Conservation (phyloP, 352 stramenopile species). For the Phytophthora sp. region DNA sequence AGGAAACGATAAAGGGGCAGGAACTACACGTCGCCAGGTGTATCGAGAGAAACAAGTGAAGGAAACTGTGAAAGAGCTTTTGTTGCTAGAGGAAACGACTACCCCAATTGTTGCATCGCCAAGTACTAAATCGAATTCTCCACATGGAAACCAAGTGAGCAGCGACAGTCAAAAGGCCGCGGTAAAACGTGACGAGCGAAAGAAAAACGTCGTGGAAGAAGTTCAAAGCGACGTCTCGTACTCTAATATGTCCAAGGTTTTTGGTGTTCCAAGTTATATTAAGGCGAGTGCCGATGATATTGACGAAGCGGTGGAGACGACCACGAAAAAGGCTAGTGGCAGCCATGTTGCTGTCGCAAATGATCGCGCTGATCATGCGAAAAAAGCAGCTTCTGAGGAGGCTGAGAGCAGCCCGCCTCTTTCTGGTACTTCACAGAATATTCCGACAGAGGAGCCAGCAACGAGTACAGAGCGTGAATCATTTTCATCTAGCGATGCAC, state of each 20-base stretch:
- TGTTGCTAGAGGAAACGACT: background rate
- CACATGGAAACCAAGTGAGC: conserved; percentile 12
- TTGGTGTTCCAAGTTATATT: background rate
- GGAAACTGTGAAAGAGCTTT: conserved; percentile 22
- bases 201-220: background rate
- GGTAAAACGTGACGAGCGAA: background rate
- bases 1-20: conserved; percentile 31
- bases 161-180: conserved; percentile 10
- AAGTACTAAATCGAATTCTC: conserved; percentile 8
- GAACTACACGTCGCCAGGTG: conserved; percentile 47
- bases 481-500: conserved; percentile 19
- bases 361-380: background rate
- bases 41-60: conserved; percentile 68
- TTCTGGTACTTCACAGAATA: background rate
- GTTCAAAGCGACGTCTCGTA: background rate
- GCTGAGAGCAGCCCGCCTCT: background rate
- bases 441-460: background rate
- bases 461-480: conserved; percentile 21
- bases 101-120: background rate
- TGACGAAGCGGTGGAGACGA: background rate
- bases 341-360: background rate
- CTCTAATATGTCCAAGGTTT: background rate
- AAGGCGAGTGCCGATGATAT: background rate
- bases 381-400: background rate
- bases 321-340: background rate